Percentiles rank a stretch among this genome's conserved stretches.
Evolutionary conservation across 768 basidiomycete genomes (phyloP).

Genomic region (Porpolomopsis calyptriformis): DNA sequence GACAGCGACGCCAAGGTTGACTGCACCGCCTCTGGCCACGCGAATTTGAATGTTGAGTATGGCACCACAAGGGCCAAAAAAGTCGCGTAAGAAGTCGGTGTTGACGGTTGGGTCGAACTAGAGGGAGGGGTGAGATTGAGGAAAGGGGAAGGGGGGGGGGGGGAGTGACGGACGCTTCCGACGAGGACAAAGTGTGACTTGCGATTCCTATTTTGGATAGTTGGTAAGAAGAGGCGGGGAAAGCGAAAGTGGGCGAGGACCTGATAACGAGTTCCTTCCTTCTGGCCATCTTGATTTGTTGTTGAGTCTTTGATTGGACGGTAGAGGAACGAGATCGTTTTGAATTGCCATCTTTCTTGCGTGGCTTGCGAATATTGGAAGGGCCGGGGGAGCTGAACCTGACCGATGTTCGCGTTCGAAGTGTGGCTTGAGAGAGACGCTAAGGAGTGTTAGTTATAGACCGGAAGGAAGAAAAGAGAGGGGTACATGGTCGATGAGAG

Average conservation of each 20-base stretch:
- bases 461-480: too few relatives aligned
- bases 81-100: constrained; percentile 19
- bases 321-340: constrained; percentile 7
- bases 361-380: background rate
- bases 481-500: background rate
- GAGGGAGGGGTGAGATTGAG: background rate
- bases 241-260: background rate
- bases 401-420: background rate
- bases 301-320: constrained; percentile 10
- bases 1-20: constrained; percentile 18
- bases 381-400: background rate
- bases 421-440: background rate
- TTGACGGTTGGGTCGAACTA: constrained; percentile 29
- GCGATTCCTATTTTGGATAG: background rate
- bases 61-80: constrained; percentile 30
- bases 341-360: background rate
- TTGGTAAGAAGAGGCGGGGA: too few relatives aligned
- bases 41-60: constrained; percentile 29
- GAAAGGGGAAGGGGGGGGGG: background rate
- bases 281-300: constrained; percentile 19
- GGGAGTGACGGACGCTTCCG: constrained; percentile 43
- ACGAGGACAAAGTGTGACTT: constrained; percentile 35
- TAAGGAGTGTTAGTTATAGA: too few relatives aligned
- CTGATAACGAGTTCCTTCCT: constrained; percentile 9
- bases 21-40: constrained; percentile 30